Conservation (phyloP, 495 filamentous ascomycete species). For the Penicillium coprophilum region DNA sequence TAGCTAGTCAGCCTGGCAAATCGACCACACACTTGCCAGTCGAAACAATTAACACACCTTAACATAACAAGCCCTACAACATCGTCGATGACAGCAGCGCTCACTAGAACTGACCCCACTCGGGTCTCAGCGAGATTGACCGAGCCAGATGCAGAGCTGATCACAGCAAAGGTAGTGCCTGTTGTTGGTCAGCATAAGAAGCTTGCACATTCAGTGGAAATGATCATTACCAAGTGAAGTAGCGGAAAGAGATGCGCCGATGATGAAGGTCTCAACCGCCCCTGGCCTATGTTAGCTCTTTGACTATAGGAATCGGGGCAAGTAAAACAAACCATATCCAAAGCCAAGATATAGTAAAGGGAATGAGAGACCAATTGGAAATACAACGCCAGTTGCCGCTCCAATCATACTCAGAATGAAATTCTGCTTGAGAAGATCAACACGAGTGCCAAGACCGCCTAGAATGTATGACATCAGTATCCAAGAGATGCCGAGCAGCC, state of each 20-base stretch:
- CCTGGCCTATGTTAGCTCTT: constrained; percentile 20
- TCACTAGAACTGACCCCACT: constrained; percentile 40
- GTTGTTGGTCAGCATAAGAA: not conserved
- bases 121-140: constrained; percentile 33
- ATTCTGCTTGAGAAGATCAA: constrained; percentile 38
- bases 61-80: constrained; percentile 76
- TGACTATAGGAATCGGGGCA: not conserved
- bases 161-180: constrained; percentile 39
- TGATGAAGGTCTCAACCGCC: constrained; percentile 39
- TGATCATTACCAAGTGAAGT: constrained; percentile 34
- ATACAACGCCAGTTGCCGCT: constrained; percentile 35
- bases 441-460: constrained; percentile 34
- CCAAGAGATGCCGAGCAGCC: not conserved
- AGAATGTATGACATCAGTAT: constrained; percentile 18
- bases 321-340: constrained; percentile 28
- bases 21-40: not conserved
- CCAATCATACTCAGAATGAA: constrained; percentile 31
- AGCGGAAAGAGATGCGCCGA: constrained; percentile 35
- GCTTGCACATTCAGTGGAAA: not conserved
- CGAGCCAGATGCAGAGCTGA: constrained; percentile 27
- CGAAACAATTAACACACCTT: constrained; percentile 33
- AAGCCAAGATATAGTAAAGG: constrained; percentile 33
- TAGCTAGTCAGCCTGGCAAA: constrained; percentile 3
- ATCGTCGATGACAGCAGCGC: constrained; percentile 79
- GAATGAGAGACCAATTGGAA: constrained; percentile 37